phyloP scores from a whole-genome alignment of 2,329 filamentous ascomycete genomes.

The Ceratocystis albifundus region DNA sequence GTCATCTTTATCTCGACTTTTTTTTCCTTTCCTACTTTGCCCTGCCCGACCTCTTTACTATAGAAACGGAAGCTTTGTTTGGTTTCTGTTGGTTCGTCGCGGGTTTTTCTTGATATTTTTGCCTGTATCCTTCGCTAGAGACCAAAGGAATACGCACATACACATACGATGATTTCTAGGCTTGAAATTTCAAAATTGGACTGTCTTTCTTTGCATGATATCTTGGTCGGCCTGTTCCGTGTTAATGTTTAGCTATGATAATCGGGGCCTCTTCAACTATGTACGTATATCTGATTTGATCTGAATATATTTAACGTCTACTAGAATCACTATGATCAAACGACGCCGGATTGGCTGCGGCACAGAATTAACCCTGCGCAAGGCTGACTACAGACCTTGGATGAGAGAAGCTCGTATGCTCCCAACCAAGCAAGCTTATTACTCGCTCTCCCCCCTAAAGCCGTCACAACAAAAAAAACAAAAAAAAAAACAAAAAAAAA shows the following conservation, averaged over 20 bases:
- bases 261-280: slow-evolving; percentile 47
- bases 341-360: too few species aligned
- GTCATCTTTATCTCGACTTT: slow-evolving; percentile 1
- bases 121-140: not conserved
- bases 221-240: not conserved
- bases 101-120: not conserved
- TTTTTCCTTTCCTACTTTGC: slow-evolving; percentile 4
- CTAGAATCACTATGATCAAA: too few species aligned
- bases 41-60: not conserved
- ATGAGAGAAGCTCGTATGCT: too few species aligned
- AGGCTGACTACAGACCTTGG: too few species aligned
- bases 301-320: too few species aligned
- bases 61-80: slow-evolving; percentile 5
- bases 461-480: too few species aligned
- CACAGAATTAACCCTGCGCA: too few species aligned
- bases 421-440: too few species aligned
- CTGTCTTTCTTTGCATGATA: not conserved
- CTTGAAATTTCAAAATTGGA: not conserved
- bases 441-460: too few species aligned
- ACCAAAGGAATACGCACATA: not conserved
- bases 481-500: too few species aligned
- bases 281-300: slow-evolving; percentile 46
- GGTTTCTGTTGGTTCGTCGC: not conserved
- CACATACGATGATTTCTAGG: not conserved
- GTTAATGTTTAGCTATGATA: too few species aligned